Percentiles rank a stretch among this genome's conserved stretches.
These are phyloP conservation scores for Phlebiopsis flavidoalba DNA, from an alignment of 768 basidiomycete genomes.

Conservation along the genomic window DNA sequence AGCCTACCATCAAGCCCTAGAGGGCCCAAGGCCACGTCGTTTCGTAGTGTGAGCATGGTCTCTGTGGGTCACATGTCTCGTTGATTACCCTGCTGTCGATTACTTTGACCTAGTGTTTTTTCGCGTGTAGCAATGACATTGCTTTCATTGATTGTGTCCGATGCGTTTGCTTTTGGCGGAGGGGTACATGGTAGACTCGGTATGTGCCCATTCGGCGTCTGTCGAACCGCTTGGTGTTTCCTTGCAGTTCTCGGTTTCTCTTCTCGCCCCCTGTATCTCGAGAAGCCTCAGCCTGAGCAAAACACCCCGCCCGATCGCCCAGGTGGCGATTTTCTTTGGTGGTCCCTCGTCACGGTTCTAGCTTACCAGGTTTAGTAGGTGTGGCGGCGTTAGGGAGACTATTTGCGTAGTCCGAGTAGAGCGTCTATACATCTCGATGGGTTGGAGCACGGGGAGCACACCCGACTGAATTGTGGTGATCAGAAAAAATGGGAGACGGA, in stretches of 20 bases:
- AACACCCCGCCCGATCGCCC: background rate
- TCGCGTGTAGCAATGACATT: background rate
- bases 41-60: background rate
- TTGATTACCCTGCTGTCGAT: background rate
- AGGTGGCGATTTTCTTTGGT: background rate
- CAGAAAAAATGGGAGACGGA: background rate
- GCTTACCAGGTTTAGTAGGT: background rate
- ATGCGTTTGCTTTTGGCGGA: background rate
- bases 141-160: background rate
- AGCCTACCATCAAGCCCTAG: background rate
- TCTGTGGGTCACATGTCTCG: slow-evolving; percentile 5
- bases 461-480: background rate
- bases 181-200: background rate
- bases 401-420: background rate
- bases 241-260: background rate
- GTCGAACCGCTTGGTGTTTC: background rate
- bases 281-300: no score
- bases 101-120: slow-evolving; percentile 4
- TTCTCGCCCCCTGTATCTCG: no score
- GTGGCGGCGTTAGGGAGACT: background rate
- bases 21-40: background rate
- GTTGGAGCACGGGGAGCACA: background rate
- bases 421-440: background rate
- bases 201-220: background rate
- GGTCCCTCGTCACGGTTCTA: background rate